Evolutionary conservation across 768 basidiomycete species (phyloP).

Genomic region (Tylopilus felleus): DNA sequence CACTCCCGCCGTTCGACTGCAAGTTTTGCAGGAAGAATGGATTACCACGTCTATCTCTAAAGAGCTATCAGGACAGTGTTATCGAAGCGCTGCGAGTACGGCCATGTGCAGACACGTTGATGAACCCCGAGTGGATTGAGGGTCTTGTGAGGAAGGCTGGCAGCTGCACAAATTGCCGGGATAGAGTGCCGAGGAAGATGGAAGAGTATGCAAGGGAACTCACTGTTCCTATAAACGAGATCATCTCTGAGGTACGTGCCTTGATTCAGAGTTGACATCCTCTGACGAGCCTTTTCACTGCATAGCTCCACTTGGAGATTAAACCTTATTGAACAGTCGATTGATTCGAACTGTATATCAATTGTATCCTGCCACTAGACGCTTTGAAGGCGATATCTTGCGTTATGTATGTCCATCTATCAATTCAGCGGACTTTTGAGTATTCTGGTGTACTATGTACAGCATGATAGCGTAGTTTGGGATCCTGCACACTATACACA

Average conservation of each 20-base stretch:
- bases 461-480: not conserved
- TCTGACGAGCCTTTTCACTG: not conserved
- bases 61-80: constrained; percentile 33
- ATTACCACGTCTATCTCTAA: constrained; percentile 29
- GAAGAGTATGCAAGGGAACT: constrained; percentile 30
- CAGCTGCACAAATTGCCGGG: constrained; percentile 28
- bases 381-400: constrained; percentile 1
- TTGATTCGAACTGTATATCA: too few species aligned
- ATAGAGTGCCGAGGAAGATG: constrained; percentile 31
- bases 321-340: constrained; percentile 25
- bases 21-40: constrained; percentile 36
- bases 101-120: constrained; percentile 31
- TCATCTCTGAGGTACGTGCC: constrained; percentile 28
- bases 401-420: constrained; percentile 6
- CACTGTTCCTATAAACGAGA: constrained; percentile 24
- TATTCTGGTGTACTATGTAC: not conserved
- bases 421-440: not conserved
- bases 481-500: not conserved
- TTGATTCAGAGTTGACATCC: not conserved
- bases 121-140: constrained; percentile 32
- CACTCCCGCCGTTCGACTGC: constrained; percentile 32
- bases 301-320: constrained; percentile 26
- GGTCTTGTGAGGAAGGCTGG: constrained; percentile 29
- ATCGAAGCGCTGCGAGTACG: constrained; percentile 31
- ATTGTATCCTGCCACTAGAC: not conserved